Percentiles rank a stretch among this genome's conserved stretches.
Conservation (phyloP, 176 grass and related monocot species). For the Raddia guianensis region DNA sequence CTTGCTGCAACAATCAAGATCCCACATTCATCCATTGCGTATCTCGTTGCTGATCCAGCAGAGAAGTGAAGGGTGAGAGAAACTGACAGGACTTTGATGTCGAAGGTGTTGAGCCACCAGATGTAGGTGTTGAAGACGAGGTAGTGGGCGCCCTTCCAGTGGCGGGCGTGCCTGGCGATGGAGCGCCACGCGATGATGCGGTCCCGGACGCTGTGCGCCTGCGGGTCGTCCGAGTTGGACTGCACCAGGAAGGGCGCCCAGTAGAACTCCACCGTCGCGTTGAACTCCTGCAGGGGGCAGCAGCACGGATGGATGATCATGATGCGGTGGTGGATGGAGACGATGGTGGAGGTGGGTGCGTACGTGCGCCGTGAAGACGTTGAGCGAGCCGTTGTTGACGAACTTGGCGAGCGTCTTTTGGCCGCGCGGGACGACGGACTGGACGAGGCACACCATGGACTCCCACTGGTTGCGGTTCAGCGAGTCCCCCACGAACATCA, state of each 20-base stretch:
- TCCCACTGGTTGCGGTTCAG: slow-evolving; percentile 92
- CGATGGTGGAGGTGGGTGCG: too few relatives aligned
- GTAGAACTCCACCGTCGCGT: slow-evolving; percentile 86
- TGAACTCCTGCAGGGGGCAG: slow-evolving; percentile 52
- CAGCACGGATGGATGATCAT: too few relatives aligned
- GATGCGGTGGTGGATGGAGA: too few relatives aligned
- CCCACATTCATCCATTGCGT: not conserved
- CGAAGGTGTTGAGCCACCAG: slow-evolving; percentile 74
- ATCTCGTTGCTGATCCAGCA: too few relatives aligned
- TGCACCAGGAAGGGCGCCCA: slow-evolving; percentile 83
- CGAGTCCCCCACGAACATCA: slow-evolving; percentile 88
- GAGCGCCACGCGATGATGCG: slow-evolving; percentile 54
- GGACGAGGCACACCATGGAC: slow-evolving; percentile 81
- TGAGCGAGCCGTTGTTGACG: slow-evolving; percentile 69
- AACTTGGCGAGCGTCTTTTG: slow-evolving; percentile 68
- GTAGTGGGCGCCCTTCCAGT: slow-evolving; percentile 64
- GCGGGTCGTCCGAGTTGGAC: slow-evolving; percentile 75
- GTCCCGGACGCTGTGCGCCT: slow-evolving; percentile 62
- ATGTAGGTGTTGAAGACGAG: slow-evolving; percentile 81
- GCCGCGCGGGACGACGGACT: slow-evolving; percentile 51
- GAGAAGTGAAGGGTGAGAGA: too few relatives aligned
- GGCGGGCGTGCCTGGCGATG: slow-evolving; percentile 56
- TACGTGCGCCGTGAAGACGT: slow-evolving; percentile 66
- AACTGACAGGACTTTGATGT: slow-evolving; percentile 66
- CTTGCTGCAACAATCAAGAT: slow-evolving; percentile 29